Evolutionary conservation across 2,329 filamentous ascomycete genomes (phyloP).

Genomic region (Aspergillus sp.): DNA sequence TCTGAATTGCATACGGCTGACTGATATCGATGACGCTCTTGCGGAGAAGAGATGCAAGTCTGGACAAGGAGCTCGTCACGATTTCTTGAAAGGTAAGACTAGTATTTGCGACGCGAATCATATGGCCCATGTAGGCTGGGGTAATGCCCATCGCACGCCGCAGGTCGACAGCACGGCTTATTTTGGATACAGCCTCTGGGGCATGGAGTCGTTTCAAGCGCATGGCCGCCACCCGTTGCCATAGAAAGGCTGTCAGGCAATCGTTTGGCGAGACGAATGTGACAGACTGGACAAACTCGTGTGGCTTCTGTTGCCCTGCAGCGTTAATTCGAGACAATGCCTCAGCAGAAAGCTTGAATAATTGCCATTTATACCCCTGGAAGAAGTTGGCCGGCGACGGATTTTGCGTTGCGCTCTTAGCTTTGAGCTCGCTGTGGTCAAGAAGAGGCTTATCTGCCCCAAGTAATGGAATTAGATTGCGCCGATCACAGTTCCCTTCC

Average conservation of each 20-base stretch:
- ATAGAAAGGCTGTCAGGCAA: slow-evolving; percentile 18
- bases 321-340: slow-evolving; percentile 4
- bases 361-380: slow-evolving; percentile 10
- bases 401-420: not conserved
- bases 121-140: slow-evolving; percentile 18
- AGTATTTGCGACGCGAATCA: slow-evolving; percentile 13
- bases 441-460: slow-evolving; percentile 7
- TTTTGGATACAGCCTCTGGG: slow-evolving; percentile 2
- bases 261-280: slow-evolving; percentile 18
- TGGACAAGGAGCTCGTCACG: not conserved
- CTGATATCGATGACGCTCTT: not conserved
- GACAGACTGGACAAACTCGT: not conserved
- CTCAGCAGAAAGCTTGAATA: slow-evolving; percentile 6
- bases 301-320: slow-evolving; percentile 1
- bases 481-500: slow-evolving; percentile 18
- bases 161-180: slow-evolving; percentile 19
- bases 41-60: slow-evolving; percentile 5
- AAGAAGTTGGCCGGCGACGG: not conserved
- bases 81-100: slow-evolving; percentile 8
- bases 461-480: slow-evolving; percentile 14
- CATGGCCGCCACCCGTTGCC: slow-evolving; percentile 12
- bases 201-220: slow-evolving; percentile 5
- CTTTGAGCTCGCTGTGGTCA: slow-evolving; percentile 12
- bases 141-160: slow-evolving; percentile 15
- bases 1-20: slow-evolving; percentile 9